Evolutionary conservation across 345 rosid species (phyloP).

Genomic region (Salix brachista): DNA sequence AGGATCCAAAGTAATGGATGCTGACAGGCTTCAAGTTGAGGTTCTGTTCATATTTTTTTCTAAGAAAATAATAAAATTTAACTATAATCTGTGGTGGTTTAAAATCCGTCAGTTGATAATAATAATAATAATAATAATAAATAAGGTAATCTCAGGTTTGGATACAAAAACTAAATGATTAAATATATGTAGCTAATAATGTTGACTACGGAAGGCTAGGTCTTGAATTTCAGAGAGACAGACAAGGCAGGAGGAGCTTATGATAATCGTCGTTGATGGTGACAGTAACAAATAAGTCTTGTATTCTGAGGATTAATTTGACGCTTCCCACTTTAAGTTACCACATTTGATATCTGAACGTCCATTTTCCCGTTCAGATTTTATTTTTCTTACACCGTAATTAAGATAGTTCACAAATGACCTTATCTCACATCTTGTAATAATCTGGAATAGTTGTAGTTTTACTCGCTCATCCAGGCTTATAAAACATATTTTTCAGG

Average conservation of each 20-base stretch:
- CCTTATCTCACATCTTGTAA: no score
- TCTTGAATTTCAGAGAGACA: background rate
- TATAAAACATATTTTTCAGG: no score
- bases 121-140: background rate
- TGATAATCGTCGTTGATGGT: constrained; percentile 15
- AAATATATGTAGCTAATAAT: background rate
- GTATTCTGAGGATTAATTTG: constrained; percentile 32
- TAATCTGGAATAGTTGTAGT: no score
- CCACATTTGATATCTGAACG: no score
- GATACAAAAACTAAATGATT: background rate
- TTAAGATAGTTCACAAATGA: no score
- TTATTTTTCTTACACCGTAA: background rate
- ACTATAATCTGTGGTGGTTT: background rate
- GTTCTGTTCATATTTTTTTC: background rate
- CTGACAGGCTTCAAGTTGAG: constrained; percentile 17
- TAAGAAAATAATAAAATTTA: no score
- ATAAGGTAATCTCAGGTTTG: background rate
- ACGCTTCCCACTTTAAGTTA: constrained; percentile 35
- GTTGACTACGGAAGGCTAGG: background rate
- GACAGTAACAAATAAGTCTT: constrained; percentile 14
- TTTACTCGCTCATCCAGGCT: no score
- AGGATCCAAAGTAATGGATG: constrained; percentile 5
- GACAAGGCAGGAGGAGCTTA: background rate
- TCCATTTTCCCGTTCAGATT: background rate
- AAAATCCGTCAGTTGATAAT: background rate